A percentile compares a stretch with the other conserved stretches of the same genome.
Evolutionary conservation across 371 early-diverging fungal species (phyloP).

Genomic region (Circinella umbellata): DNA sequence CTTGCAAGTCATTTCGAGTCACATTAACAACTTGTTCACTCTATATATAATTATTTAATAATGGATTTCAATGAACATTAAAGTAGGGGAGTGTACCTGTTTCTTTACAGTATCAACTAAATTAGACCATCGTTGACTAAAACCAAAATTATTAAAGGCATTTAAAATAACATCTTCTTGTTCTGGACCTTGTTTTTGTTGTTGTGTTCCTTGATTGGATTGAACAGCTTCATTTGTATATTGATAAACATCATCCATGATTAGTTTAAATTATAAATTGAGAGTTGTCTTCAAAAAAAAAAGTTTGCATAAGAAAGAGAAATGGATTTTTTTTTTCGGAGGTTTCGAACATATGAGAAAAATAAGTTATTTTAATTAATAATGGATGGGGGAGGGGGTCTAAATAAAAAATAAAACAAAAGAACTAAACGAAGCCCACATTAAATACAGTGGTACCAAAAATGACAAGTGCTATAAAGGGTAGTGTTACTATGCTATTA

Average conservation of each 20-base stretch:
- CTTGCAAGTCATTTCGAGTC: slow-evolving; percentile 50
- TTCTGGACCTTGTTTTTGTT: slow-evolving; percentile 12
- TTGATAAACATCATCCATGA: slow-evolving; percentile 45
- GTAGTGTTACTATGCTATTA: background rate
- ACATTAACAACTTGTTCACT: slow-evolving; percentile 54
- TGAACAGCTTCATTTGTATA: slow-evolving; percentile 42
- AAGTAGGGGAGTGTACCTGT: slow-evolving; percentile 28
- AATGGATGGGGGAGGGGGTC: no score
- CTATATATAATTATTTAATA: slow-evolving; percentile 20
- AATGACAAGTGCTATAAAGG: background rate
- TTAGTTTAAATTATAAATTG: background rate
- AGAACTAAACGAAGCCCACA: background rate
- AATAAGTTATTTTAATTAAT: background rate
- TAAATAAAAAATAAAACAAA: background rate
- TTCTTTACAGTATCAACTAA: slow-evolving; percentile 50
- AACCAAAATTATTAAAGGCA: slow-evolving; percentile 50
- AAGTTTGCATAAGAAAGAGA: background rate
- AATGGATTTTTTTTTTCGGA: no score
- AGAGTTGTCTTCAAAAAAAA: background rate
- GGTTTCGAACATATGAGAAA: background rate
- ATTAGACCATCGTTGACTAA: slow-evolving; percentile 42
- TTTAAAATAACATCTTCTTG: slow-evolving; percentile 47
- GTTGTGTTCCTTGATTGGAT: slow-evolving; percentile 16
- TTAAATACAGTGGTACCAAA: background rate
- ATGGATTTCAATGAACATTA: background rate